Evolutionary conservation across 78 protist species (phyloP), one percentile per base, ranked within the genome.

Genomic region (Dictyostelium capitatum): DNA sequence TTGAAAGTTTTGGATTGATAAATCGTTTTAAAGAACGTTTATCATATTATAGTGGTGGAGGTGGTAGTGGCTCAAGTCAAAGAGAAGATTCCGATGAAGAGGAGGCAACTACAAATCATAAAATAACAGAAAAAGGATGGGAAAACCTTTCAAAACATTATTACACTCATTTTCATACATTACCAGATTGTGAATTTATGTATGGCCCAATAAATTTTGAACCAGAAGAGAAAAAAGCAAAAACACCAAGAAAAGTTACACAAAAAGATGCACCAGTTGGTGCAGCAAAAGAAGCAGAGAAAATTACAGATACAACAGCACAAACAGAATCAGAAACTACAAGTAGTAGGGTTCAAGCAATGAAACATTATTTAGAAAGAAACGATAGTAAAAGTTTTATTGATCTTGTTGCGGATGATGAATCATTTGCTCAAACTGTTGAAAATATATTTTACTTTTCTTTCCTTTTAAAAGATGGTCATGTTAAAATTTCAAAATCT

Each of bases 381-480:
- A 20, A 59, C 11, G 17, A 25, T 23, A 8, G 20, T 30, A 87
- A 87, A 51, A 74, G 53, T 41, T 57, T 62, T 62, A 25, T 87
- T 12, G 92, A 87, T 77, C 19, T 43, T 6, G 53, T 87, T 5
- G 37, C 48, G 6, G 83, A 87, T 64, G 20, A 84, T 11, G 43
- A 47, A 32, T 77, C 83, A 4, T 87, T 77, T 54, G 64, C 92
- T 12, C 30, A 47, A 12, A 62, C 92, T n/a, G 83, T 87, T 30
- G 92, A 87, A 48, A 87, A 87, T 77, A 57, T 87, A 6, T 87
- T 87, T 77, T 87, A 87, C 25, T 65, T 70, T 23, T 87, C 92
- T 2, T 87, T 87, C 23, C 65, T 87, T 0, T 15, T 87, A 57
- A 87, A 87, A 54, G 92, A 87, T 69, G 92, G 92, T 43, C 92